These are phyloP conservation scores for Cryptosporidium tyzzeri DNA, from an alignment of 169 alveolate species.

Conservation along the genomic window DNA sequence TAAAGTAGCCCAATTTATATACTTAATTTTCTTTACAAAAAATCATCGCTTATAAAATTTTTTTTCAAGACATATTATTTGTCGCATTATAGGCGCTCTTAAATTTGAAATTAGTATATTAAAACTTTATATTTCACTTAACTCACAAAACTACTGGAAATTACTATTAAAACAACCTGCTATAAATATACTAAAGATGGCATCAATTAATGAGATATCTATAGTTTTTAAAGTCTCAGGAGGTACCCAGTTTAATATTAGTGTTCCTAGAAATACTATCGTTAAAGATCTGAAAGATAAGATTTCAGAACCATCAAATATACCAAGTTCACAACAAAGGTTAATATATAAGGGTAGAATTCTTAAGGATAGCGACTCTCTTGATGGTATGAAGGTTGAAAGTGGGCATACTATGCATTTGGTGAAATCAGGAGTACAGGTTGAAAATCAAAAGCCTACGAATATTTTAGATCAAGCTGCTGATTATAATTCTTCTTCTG, in stretches of 20 bases:
- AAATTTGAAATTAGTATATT: background rate
- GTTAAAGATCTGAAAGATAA: conserved; percentile 83
- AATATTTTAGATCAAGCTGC: conserved; percentile 35
- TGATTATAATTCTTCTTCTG: background rate
- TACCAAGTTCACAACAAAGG: conserved; percentile 85
- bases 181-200: conserved; percentile 20
- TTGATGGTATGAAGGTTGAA: conserved; percentile 83
- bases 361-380: conserved; percentile 87
- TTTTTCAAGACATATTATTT: background rate
- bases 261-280: conserved; percentile 80
- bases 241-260: conserved; percentile 83
- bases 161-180: background rate
- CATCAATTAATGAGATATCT: conserved; percentile 58
- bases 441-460: conserved; percentile 53
- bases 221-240: conserved; percentile 87
- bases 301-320: conserved; percentile 82
- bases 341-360: conserved; percentile 90
- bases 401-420: conserved; percentile 91
- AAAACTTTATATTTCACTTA: background rate
- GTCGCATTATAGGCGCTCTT: conserved; percentile 41
- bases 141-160: background rate
- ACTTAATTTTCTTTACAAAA: too few relatives aligned
- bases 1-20: too few relatives aligned
- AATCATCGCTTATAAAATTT: background rate
- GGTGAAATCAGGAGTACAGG: conserved; percentile 87